A percentile compares a stretch with the other conserved stretches of the same genome.
Evolutionary conservation across 495 filamentous ascomycete genomes (phyloP).

Genomic region (Penicillium bovifimosum): DNA sequence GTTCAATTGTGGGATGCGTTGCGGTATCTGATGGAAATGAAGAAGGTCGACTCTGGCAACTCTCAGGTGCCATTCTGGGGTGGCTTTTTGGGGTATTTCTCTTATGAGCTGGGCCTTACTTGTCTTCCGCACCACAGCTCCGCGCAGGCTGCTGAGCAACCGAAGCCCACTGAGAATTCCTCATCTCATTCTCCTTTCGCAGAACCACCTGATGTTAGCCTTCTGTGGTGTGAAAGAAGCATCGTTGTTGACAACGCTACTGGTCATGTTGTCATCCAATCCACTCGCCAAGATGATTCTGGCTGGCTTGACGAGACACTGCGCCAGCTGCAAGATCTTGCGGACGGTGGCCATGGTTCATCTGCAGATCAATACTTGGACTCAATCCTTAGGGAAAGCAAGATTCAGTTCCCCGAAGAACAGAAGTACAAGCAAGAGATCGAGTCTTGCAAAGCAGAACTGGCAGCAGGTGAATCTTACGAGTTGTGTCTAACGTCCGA

Average conservation of each 20-base stretch:
- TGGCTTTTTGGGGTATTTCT: slow-evolving; percentile 84
- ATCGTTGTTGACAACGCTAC: slow-evolving; percentile 71
- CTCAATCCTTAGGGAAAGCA: slow-evolving; percentile 27
- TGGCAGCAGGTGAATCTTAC: slow-evolving; percentile 80
- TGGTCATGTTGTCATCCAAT: slow-evolving; percentile 60
- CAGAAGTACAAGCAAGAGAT: slow-evolving; percentile 59
- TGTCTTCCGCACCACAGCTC: slow-evolving; percentile 34
- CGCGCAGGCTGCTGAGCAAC: not conserved
- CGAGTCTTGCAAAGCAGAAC: slow-evolving; percentile 60
- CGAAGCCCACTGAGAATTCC: not conserved
- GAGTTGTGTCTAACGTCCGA: slow-evolving; percentile 85
- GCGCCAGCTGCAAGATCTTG: slow-evolving; percentile 16
- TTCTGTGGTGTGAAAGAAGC: slow-evolving; percentile 73
- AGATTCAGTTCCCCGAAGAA: slow-evolving; percentile 44
- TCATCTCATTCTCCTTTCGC: slow-evolving; percentile 18
- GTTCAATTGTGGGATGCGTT: slow-evolving; percentile 39
- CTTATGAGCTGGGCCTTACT: slow-evolving; percentile 77
- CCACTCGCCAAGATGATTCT: slow-evolving; percentile 34
- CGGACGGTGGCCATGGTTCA: not conserved
- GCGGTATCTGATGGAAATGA: slow-evolving; percentile 50
- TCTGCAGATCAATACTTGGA: slow-evolving; percentile 24
- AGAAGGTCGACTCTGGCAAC: slow-evolving; percentile 38
- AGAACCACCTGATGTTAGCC: slow-evolving; percentile 64
- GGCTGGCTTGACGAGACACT: slow-evolving; percentile 39
- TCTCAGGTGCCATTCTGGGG: slow-evolving; percentile 67